Evolutionary conservation across 768 basidiomycete species (phyloP).

Genomic region (Wakefieldia striispora): DNA sequence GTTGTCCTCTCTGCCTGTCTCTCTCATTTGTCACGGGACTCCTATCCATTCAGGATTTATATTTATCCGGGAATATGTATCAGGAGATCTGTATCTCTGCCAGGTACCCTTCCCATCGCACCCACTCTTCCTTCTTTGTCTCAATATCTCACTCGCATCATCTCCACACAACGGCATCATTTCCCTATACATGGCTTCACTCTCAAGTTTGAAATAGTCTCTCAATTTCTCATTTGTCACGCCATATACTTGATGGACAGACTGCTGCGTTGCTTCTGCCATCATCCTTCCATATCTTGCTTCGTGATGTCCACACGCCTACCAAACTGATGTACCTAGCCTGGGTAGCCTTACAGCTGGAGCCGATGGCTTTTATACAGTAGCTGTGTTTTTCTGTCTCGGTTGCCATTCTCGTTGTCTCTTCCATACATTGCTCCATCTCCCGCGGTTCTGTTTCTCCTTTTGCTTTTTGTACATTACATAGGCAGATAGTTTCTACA

Average conservation of each 20-base stretch:
- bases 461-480: slow-evolving; percentile 38
- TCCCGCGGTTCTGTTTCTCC: slow-evolving; percentile 17
- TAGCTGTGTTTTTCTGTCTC: slow-evolving; percentile 13
- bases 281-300: slow-evolving; percentile 9
- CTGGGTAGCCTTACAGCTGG: slow-evolving; percentile 11
- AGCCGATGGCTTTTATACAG: slow-evolving; percentile 14
- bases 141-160: slow-evolving; percentile 26
- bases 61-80: slow-evolving; percentile 35
- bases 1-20: slow-evolving; percentile 14
- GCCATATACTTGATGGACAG: slow-evolving; percentile 24
- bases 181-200: slow-evolving; percentile 20
- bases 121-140: slow-evolving; percentile 18
- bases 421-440: slow-evolving; percentile 23
- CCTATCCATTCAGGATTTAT: slow-evolving; percentile 30
- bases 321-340: slow-evolving; percentile 7
- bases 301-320: slow-evolving; percentile 14
- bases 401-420: slow-evolving; percentile 17
- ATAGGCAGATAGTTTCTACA: slow-evolving; percentile 47
- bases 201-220: slow-evolving; percentile 16
- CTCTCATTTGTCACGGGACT: slow-evolving; percentile 28
- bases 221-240: slow-evolving; percentile 9
- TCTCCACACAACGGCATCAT: slow-evolving; percentile 29
- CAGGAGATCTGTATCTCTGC: slow-evolving; percentile 23
- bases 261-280: slow-evolving; percentile 13
- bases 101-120: slow-evolving; percentile 27